Base-by-base conservation (phyloP, 768 basidiomycete genomes). In the Tricholoma hemisulphureum region DNA sequence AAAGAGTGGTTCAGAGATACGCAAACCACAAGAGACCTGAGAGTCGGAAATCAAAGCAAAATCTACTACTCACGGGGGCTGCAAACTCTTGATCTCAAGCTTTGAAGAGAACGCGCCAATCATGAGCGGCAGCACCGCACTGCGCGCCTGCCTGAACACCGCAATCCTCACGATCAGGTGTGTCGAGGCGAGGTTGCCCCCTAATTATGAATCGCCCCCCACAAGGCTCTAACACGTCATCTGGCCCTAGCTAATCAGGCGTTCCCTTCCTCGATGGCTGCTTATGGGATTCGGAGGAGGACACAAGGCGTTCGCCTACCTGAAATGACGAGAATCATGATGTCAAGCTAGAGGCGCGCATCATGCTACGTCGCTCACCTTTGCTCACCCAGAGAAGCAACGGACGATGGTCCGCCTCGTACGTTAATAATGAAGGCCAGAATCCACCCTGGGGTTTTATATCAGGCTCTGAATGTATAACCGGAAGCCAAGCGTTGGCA, bases 91-190 rank as follows among this genome's bases (percentile, higher is more conserved):
- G 41, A 89, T 87, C 0, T 81, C 89, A 37, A 83, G 80, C 58
- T 77, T 83, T 23, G 78, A 77, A 5, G 89, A 82, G 23, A 92
- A 79, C 2, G 84, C 79, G 21, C 89, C 89, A 1, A 87, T 87
- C 59, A 90, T 78, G 63, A 92, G 89, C 0, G 91, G 89, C 4
- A 91, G 65, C 6, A 88, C 60, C 0, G 89, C 89, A 39, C 84
- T 84, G 16, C 90, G 89, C 2, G 87, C 83, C 65, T 87, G 85
- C 0, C 90, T 89, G 29, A 84, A 79, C 4, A 82, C 83, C 4
- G 84, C 83, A 28, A 87, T 84, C 85, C 85, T n/a, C n/a, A n/a
- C n/a, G n/a, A n/a, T n/a, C n/a, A n/a, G n/a, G n/a, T n/a, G n/a
- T n/a, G n/a, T n/a, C n/a, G n/a, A n/a, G n/a, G n/a, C n/a, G n/a